Percentiles rank a stretch among this genome's conserved stretches.
Conservation (phyloP, 2,329 filamentous ascomycete genomes). For the Aplosporella prunicola region DNA sequence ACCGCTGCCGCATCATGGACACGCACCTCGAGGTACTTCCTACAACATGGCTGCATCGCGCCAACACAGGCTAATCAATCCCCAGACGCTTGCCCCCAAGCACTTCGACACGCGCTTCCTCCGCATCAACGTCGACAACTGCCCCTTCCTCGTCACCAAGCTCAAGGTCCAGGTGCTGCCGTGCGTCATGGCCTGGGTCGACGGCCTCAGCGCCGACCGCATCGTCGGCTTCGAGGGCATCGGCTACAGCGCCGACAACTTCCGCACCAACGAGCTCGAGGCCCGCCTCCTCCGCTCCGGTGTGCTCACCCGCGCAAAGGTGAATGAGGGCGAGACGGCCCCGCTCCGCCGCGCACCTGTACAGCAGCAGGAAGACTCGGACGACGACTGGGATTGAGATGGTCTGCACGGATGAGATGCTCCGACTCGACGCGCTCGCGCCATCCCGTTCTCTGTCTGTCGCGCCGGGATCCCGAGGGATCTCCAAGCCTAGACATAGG, state of each 20-base stretch:
- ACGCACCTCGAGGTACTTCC: constrained; percentile 40
- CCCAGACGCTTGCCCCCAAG: constrained; percentile 41
- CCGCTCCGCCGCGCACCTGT: constrained; percentile 22
- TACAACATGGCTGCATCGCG: not conserved
- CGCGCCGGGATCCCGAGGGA: too few relatives aligned
- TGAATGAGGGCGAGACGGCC: constrained; percentile 34
- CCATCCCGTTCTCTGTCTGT: too few relatives aligned
- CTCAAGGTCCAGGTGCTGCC: constrained; percentile 49
- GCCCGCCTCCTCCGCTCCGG: constrained; percentile 41
- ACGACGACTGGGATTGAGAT: constrained; percentile 46
- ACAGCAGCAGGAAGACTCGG: constrained; percentile 33
- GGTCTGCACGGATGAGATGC: too few relatives aligned
- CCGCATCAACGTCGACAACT: constrained; percentile 51
- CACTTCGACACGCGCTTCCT: constrained; percentile 51
- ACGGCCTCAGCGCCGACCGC: constrained; percentile 46
- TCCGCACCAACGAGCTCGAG: constrained; percentile 47
- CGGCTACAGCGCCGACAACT: constrained; percentile 43
- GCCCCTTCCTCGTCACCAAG: constrained; percentile 49
- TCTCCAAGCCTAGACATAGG: too few relatives aligned
- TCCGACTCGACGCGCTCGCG: too few relatives aligned
- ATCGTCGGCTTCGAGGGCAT: constrained; percentile 52
- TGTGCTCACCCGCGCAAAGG: constrained; percentile 44
- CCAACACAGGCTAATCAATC: not conserved
- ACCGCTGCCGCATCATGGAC: constrained; percentile 54
- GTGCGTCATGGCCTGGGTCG: constrained; percentile 49